Evolutionary conservation across 2,329 filamentous ascomycete genomes (phyloP).

Genomic region (Ophiostoma australiae): DNA sequence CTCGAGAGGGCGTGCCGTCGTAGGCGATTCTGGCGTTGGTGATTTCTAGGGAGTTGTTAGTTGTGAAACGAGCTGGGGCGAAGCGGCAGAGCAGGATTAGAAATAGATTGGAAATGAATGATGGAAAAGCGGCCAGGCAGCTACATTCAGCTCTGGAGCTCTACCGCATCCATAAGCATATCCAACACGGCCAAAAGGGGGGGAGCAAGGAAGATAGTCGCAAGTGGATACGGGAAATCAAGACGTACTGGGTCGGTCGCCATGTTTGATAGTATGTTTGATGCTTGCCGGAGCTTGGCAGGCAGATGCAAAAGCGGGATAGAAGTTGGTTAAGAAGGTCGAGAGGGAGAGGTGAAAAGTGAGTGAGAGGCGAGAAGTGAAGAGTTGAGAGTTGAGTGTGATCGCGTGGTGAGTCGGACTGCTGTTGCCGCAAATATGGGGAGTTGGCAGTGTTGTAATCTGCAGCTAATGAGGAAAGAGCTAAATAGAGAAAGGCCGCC

Average conservation of each 20-base stretch:
- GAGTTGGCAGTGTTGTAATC: background rate
- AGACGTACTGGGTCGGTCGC: constrained; percentile 25
- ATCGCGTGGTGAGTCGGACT: background rate
- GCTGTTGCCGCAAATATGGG: constrained; percentile 1
- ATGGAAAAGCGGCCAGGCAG: background rate
- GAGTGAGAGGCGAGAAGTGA: background rate
- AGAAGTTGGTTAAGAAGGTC: background rate
- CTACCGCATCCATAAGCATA: background rate
- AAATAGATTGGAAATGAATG: constrained; percentile 9
- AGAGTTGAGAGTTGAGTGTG: background rate
- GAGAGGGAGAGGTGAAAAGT: background rate
- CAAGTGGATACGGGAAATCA: constrained; percentile 21
- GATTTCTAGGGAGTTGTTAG: constrained; percentile 35
- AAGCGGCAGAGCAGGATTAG: constrained; percentile 15
- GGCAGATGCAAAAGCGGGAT: background rate
- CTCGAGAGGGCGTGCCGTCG: constrained; percentile 60
- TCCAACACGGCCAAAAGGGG: constrained; percentile 11
- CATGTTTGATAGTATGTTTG: constrained; percentile 17
- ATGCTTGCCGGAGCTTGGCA: constrained; percentile 13
- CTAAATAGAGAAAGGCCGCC: background rate
- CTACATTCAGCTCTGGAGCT: background rate
- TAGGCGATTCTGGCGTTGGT: constrained; percentile 56
- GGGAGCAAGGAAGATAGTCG: constrained; percentile 10
- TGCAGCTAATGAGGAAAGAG: background rate
- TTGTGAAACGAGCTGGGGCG: background rate